Conservation (phyloP, 257 asterid genomes). For the Solanum chiquidenum region DNA sequence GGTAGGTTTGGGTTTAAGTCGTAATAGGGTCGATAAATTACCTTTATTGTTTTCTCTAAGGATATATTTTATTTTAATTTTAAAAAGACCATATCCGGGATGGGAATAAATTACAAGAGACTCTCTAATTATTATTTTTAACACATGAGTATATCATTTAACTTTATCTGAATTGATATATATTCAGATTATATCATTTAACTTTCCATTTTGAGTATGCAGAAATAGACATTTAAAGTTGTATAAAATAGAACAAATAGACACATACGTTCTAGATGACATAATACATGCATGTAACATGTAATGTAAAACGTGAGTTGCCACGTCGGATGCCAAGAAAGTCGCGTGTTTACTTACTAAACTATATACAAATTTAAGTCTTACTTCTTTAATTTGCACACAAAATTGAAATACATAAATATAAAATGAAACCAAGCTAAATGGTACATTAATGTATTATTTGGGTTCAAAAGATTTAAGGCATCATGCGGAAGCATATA, state of each 20-base stretch:
- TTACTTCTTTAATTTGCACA: background rate
- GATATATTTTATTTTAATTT: background rate
- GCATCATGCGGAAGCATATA: background rate
- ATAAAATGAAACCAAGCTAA: background rate
- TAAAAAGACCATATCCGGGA: background rate
- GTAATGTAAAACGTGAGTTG: too few species aligned
- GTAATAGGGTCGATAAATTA: background rate
- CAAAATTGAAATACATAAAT: too few species aligned
- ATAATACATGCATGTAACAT: background rate
- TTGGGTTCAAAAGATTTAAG: too few species aligned
- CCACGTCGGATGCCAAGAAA: background rate
- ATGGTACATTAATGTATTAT: background rate
- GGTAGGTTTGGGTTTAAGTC: background rate
- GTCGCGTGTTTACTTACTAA: background rate
- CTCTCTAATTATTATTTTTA: background rate
- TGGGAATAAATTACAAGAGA: background rate
- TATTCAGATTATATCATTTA: too few species aligned
- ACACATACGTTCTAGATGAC: too few species aligned
- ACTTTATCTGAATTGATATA: too few species aligned
- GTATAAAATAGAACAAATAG: too few species aligned
- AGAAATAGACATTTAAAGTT: too few species aligned
- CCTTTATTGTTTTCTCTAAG: background rate
- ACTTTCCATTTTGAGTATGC: too few species aligned
- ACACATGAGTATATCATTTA: too few species aligned
- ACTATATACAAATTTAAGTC: too few species aligned